Evolutionary conservation across 2,329 filamentous ascomycete genomes (phyloP).

Genomic region (Fusarium hainanense): DNA sequence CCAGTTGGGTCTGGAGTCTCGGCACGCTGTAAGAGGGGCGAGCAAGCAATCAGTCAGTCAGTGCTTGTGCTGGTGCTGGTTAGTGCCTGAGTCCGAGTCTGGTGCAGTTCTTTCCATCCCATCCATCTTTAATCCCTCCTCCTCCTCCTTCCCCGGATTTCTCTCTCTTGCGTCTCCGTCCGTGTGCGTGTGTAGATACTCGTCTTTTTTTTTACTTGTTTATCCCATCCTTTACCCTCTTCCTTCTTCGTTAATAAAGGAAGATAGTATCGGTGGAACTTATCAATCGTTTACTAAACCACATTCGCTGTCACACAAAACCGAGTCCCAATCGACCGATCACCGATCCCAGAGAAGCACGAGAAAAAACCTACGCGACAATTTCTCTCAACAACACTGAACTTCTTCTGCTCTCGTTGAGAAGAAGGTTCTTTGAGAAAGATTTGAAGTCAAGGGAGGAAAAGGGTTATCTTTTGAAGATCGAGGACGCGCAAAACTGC

Average conservation of each 20-base stretch:
- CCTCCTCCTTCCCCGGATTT: conserved; percentile 20
- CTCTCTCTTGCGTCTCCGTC: conserved; percentile 8
- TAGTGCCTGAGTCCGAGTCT: neutral
- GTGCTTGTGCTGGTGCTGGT: neutral
- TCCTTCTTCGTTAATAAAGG: neutral
- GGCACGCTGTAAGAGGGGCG: conserved; percentile 12
- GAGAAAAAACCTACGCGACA: conserved; percentile 9
- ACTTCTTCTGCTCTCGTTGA: conserved; percentile 21
- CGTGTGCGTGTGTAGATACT: conserved; percentile 22
- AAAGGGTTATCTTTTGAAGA: neutral
- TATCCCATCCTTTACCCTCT: conserved; percentile 7
- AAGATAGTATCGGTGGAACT: conserved; percentile 22
- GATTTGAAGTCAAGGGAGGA: neutral
- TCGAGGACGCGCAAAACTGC: conserved; percentile 38
- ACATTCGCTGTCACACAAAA: conserved; percentile 34
- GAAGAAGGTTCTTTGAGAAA: conserved; percentile 8
- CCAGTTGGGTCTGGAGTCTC: conserved; percentile 14
- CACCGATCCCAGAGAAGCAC: conserved; percentile 12
- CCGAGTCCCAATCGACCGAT: conserved; percentile 30
- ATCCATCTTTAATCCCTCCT: conserved; percentile 33
- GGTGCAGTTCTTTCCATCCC: conserved; percentile 11
- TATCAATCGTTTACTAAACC: conserved; percentile 27
- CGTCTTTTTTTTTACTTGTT: conserved; percentile 8
- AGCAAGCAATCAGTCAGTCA: neutral
- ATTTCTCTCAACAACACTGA: conserved; percentile 1